A percentile compares a stretch with the other conserved stretches of the same genome.
Conservation (phyloP, 148 eudicot genomes). For the Arctostaphylos glauca region DNA sequence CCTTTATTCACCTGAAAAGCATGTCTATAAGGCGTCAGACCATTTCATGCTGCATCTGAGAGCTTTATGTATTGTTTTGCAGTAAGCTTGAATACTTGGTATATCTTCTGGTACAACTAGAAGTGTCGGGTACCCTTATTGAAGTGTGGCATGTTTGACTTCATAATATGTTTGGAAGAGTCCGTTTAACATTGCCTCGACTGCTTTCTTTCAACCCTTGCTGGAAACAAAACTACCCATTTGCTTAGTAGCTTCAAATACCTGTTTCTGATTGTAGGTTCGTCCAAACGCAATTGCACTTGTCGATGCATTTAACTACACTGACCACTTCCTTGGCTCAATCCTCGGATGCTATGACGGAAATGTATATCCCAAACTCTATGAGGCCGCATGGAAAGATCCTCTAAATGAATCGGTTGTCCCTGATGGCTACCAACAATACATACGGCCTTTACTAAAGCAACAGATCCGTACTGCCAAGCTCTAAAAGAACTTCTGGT, state of each 20-base stretch:
- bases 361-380: conserved; percentile 87
- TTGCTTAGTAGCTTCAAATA: not conserved
- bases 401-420: conserved; percentile 73
- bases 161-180: not conserved
- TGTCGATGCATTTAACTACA: conserved; percentile 93
- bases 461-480: conserved; percentile 60
- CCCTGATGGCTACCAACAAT: conserved; percentile 77
- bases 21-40: not conserved
- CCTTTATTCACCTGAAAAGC: not conserved
- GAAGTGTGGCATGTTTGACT: not conserved
- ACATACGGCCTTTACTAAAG: conserved; percentile 73
- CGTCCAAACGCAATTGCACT: conserved; percentile 90
- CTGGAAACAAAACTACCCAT: not conserved
- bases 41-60: not conserved
- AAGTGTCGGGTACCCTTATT: not conserved
- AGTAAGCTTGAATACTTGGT: not conserved
- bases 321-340: conserved; percentile 88
- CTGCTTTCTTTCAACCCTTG: not conserved
- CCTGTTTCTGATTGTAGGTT: conserved; percentile 35
- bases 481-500: conserved; percentile 31
- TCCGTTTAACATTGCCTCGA: conserved; percentile 19
- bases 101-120: not conserved
- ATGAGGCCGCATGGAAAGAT: conserved; percentile 89
- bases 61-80: not conserved
- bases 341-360: conserved; percentile 91